Evolutionary conservation across 257 asterid genomes (phyloP), one percentile per base, ranked within the genome.

Genomic region (Jacaranda copaia): DNA sequence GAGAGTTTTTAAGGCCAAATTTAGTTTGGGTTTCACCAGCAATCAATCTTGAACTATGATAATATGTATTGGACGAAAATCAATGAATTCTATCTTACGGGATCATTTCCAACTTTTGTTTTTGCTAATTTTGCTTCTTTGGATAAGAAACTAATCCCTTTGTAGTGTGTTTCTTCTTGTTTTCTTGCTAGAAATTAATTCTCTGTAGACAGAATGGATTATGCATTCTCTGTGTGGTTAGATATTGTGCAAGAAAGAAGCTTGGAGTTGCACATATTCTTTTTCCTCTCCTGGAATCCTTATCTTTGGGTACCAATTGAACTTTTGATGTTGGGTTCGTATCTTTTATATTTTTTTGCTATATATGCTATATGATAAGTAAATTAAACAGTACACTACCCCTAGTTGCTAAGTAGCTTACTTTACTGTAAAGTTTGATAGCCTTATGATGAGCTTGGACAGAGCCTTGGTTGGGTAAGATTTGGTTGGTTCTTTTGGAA

Each of bases 401-500:
- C 63, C 5, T 45, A 48, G 70, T 49, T 77, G 72, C 73, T 32
- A 43, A 81, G 18, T 64, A 70, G 53, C 55, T 39, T 32, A 15
- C 48, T 76, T 77, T 74, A 46, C 68, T 82, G 82, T 80, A 81
- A 73, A 59, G 79, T 63, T 72, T 61, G 83, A 76, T 80, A 63
- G 77, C 63, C 70, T 65, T 77, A 62, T 75, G 80, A 76, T 75
- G 78, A 70, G 74, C 39, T 75, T 52, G 65, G 72, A 25, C 58
- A 63, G 59, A 49, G 81, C 64, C 73, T 56, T 63, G 74, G 72
- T 42, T 80, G 68, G 36, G 83, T 72, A 85, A 81, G 84, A 82
- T 86, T 80, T 74, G 76, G 81, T 82, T 72, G 53, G 57, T 60
- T 77, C 77, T 76, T 78, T 83, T 43, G 64, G 74, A 80, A 72